Percentiles rank a stretch among this genome's conserved stretches.
Evolutionary conservation across 495 filamentous ascomycete genomes (phyloP).

Genomic region (Penicillium coprophilum): DNA sequence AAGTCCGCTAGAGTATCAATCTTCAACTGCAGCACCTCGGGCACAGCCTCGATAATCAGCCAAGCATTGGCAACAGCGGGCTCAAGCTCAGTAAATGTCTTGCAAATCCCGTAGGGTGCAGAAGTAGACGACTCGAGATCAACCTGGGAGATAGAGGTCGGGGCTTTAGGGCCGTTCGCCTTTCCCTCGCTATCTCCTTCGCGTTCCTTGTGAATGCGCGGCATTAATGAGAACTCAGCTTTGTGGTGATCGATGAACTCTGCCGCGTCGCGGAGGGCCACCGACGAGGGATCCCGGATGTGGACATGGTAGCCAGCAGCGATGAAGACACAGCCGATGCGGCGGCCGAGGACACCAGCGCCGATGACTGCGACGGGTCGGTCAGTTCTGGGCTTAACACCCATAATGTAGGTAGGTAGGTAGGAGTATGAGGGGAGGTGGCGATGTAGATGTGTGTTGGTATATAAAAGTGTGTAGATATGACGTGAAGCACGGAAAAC

Average conservation of each 20-base stretch:
- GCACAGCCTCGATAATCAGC: conserved; percentile 54
- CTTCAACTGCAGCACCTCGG: conserved; percentile 52
- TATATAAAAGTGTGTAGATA: conserved; percentile 1
- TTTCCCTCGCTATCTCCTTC: conserved; percentile 15
- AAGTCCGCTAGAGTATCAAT: conserved; percentile 43
- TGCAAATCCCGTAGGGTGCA: conserved; percentile 19
- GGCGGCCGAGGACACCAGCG: conserved; percentile 49
- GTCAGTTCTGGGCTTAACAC: conserved; percentile 12
- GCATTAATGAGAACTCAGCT: conserved; percentile 32
- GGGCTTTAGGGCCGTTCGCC: neutral
- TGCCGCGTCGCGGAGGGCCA: conserved; percentile 28
- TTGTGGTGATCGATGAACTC: conserved; percentile 39
- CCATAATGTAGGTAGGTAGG: neutral
- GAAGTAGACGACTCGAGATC: conserved; percentile 13
- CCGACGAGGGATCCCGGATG: conserved; percentile 36
- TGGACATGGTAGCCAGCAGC: conserved; percentile 46
- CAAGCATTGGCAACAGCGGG: conserved; percentile 30
- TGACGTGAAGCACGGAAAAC: neutral
- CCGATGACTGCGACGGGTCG: conserved; percentile 47
- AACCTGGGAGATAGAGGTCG: conserved; percentile 9
- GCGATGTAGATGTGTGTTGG: neutral
- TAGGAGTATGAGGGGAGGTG: neutral
- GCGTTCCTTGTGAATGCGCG: conserved; percentile 26
- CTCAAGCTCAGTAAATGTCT: conserved; percentile 26
- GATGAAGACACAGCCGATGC: conserved; percentile 42